Evolutionary conservation across 768 basidiomycete genomes (phyloP).

Genomic region (Clitopilus passeckerianus): DNA sequence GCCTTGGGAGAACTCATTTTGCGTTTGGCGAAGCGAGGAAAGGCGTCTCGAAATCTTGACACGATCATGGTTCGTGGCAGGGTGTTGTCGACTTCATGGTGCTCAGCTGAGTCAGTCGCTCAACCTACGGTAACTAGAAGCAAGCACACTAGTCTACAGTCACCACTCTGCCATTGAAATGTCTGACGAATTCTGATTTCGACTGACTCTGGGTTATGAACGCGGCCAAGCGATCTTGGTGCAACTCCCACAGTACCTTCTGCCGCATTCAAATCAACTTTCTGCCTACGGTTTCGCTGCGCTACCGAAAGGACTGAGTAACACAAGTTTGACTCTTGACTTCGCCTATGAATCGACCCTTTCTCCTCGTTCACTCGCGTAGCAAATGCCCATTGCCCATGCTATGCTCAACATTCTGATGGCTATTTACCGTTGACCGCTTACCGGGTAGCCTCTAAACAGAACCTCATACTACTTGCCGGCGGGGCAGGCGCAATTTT

Average conservation of each 20-base stretch:
- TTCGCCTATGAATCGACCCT: background rate
- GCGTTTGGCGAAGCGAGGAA: background rate
- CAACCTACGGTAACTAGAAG: background rate
- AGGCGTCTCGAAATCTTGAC: background rate
- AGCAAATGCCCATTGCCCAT: background rate
- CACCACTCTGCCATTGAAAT: too few relatives aligned
- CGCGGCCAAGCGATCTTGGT: background rate
- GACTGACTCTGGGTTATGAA: background rate
- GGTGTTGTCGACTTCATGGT: background rate
- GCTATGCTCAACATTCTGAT: conserved; percentile 1
- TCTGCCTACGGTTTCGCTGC: background rate
- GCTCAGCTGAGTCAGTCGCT: background rate
- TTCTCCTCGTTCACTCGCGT: background rate
- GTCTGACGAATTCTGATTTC: background rate
- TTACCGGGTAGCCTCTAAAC: too few relatives aligned
- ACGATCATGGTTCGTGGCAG: background rate
- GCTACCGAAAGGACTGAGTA: background rate
- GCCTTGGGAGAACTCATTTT: background rate
- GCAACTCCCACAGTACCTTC: background rate
- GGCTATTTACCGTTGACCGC: background rate
- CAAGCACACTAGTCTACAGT: background rate
- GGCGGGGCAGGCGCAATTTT: background rate
- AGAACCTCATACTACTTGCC: too few relatives aligned
- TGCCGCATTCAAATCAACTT: background rate
- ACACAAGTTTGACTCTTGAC: background rate